Evolutionary conservation across 2,329 filamentous ascomycete species (phyloP).

Genomic region (Aureobasidium sp.): DNA sequence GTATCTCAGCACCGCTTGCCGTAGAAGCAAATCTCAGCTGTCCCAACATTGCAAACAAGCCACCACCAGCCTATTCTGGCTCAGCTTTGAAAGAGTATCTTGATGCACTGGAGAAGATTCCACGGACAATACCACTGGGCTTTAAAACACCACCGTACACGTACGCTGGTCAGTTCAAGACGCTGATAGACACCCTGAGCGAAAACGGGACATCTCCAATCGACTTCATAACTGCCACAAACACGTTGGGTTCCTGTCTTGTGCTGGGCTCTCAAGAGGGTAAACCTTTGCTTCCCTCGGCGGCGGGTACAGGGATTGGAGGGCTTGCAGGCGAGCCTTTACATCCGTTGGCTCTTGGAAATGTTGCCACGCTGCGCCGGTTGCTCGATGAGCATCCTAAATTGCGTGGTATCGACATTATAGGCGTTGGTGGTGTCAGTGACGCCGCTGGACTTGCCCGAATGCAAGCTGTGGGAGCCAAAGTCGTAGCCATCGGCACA

Average conservation of each 20-base stretch:
- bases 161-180: slow-evolving; percentile 54
- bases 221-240: slow-evolving; percentile 64
- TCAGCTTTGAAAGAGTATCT: slow-evolving; percentile 48
- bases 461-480: slow-evolving; percentile 59
- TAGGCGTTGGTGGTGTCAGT: slow-evolving; percentile 65
- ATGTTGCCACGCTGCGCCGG: slow-evolving; percentile 58
- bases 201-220: slow-evolving; percentile 33
- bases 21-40: slow-evolving; percentile 74
- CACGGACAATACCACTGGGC: slow-evolving; percentile 41
- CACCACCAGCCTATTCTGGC: slow-evolving; percentile 62
- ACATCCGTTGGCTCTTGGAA: slow-evolving; percentile 66
- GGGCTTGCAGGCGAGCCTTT: slow-evolving; percentile 64
- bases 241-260: slow-evolving; percentile 63
- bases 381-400: slow-evolving; percentile 45
- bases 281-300: slow-evolving; percentile 39
- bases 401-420: slow-evolving; percentile 50
- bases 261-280: slow-evolving; percentile 34
- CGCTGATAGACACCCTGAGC: slow-evolving; percentile 45
- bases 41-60: slow-evolving; percentile 60
- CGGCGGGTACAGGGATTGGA: slow-evolving; percentile 50
- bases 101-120: slow-evolving; percentile 28
- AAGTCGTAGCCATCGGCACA: slow-evolving; percentile 59
- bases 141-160: slow-evolving; percentile 74
- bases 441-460: slow-evolving; percentile 53
- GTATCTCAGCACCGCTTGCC: slow-evolving; percentile 43